Percentiles rank a stretch among this genome's conserved stretches.
Evolutionary conservation across 345 rosid genomes (phyloP).

Genomic region (Fremontodendron californicum): DNA sequence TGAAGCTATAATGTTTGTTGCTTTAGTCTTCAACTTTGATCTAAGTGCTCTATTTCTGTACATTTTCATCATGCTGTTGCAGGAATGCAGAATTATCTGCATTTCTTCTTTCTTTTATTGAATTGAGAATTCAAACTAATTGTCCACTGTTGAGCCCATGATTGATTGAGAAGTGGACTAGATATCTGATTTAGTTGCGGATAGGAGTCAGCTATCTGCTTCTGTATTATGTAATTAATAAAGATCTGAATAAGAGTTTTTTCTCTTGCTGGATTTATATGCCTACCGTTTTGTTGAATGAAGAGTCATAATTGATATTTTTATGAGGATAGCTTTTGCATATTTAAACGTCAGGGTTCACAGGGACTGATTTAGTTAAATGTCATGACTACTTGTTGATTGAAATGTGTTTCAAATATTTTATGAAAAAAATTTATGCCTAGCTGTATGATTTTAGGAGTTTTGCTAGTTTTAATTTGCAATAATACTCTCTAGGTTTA

Average conservation of each 20-base stretch:
- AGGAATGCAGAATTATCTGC: background rate
- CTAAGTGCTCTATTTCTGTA: background rate
- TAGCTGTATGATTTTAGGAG: slow-evolving; percentile 30
- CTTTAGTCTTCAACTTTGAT: background rate
- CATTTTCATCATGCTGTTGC: slow-evolving; percentile 1
- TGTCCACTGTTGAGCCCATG: background rate
- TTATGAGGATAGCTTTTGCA: background rate
- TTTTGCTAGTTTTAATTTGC: background rate
- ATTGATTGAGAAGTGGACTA: background rate
- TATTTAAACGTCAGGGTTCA: background rate
- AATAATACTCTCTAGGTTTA: background rate
- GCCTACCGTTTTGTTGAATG: background rate
- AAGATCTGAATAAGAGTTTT: background rate
- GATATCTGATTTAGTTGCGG: background rate
- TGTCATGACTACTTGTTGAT: background rate
- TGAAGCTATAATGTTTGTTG: background rate
- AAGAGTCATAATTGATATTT: background rate
- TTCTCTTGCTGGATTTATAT: background rate
- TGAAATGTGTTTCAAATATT: background rate
- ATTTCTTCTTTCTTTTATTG: background rate
- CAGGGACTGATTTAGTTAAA: background rate
- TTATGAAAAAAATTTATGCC: slow-evolving; percentile 11
- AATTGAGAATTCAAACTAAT: background rate
- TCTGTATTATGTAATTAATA: background rate
- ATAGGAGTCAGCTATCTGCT: background rate